phyloP scores from a whole-genome alignment of 2,329 filamentous ascomycete species.

The Dactylellina parvicollis region DNA sequence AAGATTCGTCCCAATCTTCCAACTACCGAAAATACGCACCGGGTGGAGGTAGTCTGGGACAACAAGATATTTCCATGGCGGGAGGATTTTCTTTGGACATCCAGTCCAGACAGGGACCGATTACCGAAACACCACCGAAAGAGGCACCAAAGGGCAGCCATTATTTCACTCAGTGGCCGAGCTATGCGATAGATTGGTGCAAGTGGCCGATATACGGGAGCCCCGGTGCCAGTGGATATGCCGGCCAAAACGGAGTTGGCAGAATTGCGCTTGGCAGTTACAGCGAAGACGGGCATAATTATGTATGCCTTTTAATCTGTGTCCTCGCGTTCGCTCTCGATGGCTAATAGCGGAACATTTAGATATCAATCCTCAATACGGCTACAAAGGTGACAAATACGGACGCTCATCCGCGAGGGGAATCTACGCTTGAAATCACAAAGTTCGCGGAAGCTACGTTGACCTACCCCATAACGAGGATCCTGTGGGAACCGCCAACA shows the following conservation, averaged over 20 bases:
- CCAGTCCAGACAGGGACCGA: constrained; percentile 38
- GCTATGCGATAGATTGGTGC: constrained; percentile 99
- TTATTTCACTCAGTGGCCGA: constrained; percentile 75
- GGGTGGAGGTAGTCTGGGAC: constrained; percentile 38
- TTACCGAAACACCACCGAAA: constrained; percentile 44
- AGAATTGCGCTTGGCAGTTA: constrained; percentile 97
- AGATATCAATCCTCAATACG: constrained; percentile 52
- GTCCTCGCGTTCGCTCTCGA: background rate
- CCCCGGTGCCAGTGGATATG: constrained; percentile 60
- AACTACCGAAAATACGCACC: constrained; percentile 49
- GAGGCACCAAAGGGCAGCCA: constrained; percentile 44
- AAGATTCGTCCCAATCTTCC: constrained; percentile 26
- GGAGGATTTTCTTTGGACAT: constrained; percentile 43
- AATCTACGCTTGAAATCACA: constrained; percentile 79
- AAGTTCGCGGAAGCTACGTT: constrained; percentile 96
- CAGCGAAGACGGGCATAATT: constrained; percentile 97
- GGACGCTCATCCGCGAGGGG: constrained; percentile 59
- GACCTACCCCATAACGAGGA: constrained; percentile 93
- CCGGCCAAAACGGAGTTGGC: constrained; percentile 72
- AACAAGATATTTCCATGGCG: constrained; percentile 39
- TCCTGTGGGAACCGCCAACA: constrained; percentile 95
- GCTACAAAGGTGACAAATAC: constrained; percentile 45
- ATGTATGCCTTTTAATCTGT: constrained; percentile 68
- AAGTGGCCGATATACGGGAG: constrained; percentile 87
- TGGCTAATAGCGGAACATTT: constrained; percentile 68